A percentile compares a stretch with the other conserved stretches of the same genome.
phyloP scores from a whole-genome alignment of 148 eudicot species.

The Rhododendron molle region DNA sequence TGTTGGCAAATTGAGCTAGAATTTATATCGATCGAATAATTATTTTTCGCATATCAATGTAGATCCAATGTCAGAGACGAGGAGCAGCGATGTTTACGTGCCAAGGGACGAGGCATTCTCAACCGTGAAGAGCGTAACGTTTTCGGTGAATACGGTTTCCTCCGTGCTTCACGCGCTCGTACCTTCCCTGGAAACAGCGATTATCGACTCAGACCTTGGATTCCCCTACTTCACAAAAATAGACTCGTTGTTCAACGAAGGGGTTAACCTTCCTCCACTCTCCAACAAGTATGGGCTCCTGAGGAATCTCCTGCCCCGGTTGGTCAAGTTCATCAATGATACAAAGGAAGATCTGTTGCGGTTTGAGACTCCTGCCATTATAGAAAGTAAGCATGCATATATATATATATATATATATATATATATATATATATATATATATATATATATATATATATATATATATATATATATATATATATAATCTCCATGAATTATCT shows the following conservation, averaged over 20 bases:
- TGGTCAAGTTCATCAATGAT: conserved; percentile 32
- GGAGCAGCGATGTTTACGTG: conserved; percentile 41
- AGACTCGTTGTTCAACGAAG: conserved; percentile 53
- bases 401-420: too few species aligned
- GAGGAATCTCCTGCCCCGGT: conserved; percentile 40
- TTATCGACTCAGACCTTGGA: conserved; percentile 33
- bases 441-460: too few species aligned
- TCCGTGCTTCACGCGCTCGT: conserved; percentile 57
- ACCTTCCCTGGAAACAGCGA: conserved; percentile 39
- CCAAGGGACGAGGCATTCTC: conserved; percentile 83
- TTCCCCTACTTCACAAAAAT: conserved; percentile 62
- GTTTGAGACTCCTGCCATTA: conserved; percentile 50
- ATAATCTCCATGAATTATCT: too few species aligned
- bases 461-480: too few species aligned
- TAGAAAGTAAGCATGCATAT: conserved; percentile 49
- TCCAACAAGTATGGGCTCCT: not conserved
- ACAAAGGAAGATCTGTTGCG: conserved; percentile 19
- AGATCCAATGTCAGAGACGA: conserved; percentile 57
- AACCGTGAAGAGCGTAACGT: conserved; percentile 50
- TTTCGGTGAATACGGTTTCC: conserved; percentile 43
- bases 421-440: too few species aligned
- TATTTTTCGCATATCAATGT: not conserved
- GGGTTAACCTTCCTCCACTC: conserved; percentile 31
- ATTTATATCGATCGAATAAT: not conserved
- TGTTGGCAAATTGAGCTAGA: not conserved